Evolutionary conservation across 176 grass and related monocot species (phyloP), one percentile per base, ranked within the genome.

Genomic region (Musa troglodytarum): DNA sequence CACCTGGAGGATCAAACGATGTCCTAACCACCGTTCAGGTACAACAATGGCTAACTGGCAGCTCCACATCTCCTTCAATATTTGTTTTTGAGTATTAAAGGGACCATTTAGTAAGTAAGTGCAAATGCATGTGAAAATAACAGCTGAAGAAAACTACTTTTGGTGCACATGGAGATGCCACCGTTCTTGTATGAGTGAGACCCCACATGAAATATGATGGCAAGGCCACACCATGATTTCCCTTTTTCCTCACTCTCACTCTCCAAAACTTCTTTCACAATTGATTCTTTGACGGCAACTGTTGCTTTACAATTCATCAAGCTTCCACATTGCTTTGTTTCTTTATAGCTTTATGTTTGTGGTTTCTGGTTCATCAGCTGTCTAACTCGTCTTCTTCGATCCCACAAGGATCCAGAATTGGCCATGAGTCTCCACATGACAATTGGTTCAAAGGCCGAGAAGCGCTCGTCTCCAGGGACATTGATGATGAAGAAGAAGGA

Each of bases 291-390:
- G 51, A 50, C 34, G 21, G 6, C 43, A 43, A 19, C 68, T 20
- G 68, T 70, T 70, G 68, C 68, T 70, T 70, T 70, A 70, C 1
- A 51, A 52, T 70, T 70, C 19, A 70, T 70, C 68, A 21, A 70
- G 43, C 17, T 21, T 50, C 43, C 49, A 20, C 68, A 14, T 21
- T 17, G 43, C 51, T 14, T 70, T 21, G 29, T 70, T 70, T 17
- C 8, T 21, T 50, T 70, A 43, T 34, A 68, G 43, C 13, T 65
- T 65, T 25, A 43, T 43, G 34, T 43, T 43, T 43, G 34, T 43
- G 34, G 34, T 43, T 43, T 43, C 34, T 43, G 34, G 34, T 43
- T 43, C 34, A 43, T 43, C 34, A 6, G 34, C 34, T 43, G 0
- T 5, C 34, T 43, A 6, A 43, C 34, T 5, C 6, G 3, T 43